Evolutionary conservation across 2,329 filamentous ascomycete species (phyloP).

Genomic region (Alternaria arbusti): DNA sequence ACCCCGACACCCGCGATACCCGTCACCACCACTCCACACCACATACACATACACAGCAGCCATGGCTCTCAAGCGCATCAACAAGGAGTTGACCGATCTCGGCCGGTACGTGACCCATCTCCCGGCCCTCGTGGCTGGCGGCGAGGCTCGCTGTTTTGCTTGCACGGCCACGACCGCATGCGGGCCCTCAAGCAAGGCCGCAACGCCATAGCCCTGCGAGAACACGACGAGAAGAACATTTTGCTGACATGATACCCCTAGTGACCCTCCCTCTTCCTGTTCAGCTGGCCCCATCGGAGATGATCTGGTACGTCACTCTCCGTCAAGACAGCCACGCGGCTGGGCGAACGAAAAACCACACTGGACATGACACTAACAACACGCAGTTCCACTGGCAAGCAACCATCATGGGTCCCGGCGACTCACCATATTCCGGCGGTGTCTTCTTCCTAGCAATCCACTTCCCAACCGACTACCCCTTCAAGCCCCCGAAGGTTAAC

Average conservation of each 20-base stretch:
- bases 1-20: slow-evolving; percentile 14
- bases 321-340: slow-evolving; percentile 34
- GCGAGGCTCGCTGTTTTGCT: slow-evolving; percentile 39
- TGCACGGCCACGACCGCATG: slow-evolving; percentile 46
- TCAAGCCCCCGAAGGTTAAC: slow-evolving; percentile 99
- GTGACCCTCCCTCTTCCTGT: slow-evolving; percentile 98
- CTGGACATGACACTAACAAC: slow-evolving; percentile 35
- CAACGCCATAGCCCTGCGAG: slow-evolving; percentile 17
- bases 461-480: slow-evolving; percentile 99
- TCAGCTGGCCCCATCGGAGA: slow-evolving; percentile 96
- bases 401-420: slow-evolving; percentile 98
- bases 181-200: slow-evolving; percentile 34
- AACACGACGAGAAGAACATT: neutral
- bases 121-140: slow-evolving; percentile 11
- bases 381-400: slow-evolving; percentile 99
- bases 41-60: slow-evolving; percentile 31
- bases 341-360: neutral
- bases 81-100: slow-evolving; percentile 91
- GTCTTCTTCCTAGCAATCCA: slow-evolving; percentile 99
- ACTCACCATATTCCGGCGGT: slow-evolving; percentile 96
- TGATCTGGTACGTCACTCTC: slow-evolving; percentile 80
- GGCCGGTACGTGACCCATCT: slow-evolving; percentile 69
- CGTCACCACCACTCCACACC: slow-evolving; percentile 18
- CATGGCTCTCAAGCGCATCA: slow-evolving; percentile 93
- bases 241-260: slow-evolving; percentile 54